Evolutionary conservation across 2,329 filamentous ascomycete species (phyloP), one percentile per base, ranked within the genome.

Genomic region (Endocalyx cinctus): DNA sequence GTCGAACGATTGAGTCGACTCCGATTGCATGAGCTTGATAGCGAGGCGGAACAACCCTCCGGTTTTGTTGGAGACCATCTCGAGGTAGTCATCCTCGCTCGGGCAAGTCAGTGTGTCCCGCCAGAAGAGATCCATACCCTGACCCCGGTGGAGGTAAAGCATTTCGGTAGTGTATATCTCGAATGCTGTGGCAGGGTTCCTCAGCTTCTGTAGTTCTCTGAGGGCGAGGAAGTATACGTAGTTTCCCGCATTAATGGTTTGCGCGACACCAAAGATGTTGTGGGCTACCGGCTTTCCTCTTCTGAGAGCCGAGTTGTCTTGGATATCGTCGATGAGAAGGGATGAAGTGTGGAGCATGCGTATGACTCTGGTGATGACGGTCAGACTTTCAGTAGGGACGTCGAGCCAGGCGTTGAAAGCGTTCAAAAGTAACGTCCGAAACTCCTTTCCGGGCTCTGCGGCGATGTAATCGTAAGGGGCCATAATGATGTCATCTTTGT

Each of bases 41-140:
- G 43, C 12, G 33, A 52, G 31, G 6, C 32, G 27, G 15, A 50
- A 48, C 5, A 48, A 34, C 4, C 34, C 38, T 5, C 41, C 39
- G 1, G 45, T 48, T 41, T 48, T 46, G 64, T 94, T 89, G 49
- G 78, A 78, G 10, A 94, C 87, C 87, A 94, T 94, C 58, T 94
- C 84, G n/a, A 94, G 74, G 62, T 94, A 94, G 62, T 94, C 87
- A 46, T 88, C 84, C 61, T 92, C 87, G 31, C 76, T 84, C 10
- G 87, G 87, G 59, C 85, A 90, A 14, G 82, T 89, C 39, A 92
- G 67, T 17, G 81, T 87, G 62, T 92, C 86, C 37, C 86, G 75
- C 87, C 88, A 94, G 66, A 85, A 92, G 22, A 94, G 72, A 50
- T 94, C 87, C 84, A 94, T 89, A 45, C 87, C 87, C 61, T 94